Evolutionary conservation across 768 basidiomycete species (phyloP), one percentile per base, ranked within the genome.

Genomic region (Jaapia argillacea): DNA sequence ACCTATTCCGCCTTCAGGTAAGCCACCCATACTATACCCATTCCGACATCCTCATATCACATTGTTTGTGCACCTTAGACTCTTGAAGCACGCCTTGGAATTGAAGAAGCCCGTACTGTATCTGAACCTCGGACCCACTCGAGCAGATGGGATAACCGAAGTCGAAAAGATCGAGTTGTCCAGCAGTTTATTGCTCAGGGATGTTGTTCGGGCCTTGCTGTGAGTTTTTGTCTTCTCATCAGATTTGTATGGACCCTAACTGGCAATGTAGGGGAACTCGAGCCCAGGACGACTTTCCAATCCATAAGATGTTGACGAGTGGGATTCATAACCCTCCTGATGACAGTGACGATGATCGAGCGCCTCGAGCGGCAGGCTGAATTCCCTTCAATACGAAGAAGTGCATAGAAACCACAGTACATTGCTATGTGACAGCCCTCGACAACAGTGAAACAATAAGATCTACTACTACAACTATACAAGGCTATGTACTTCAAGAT

Each of bases 1-100:
- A 97, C 93, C 0, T 96, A 85, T 62, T 92, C 88, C 4, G 90
- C 91, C 2, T 96, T 83, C 62, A 72, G 87, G 87, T 86, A 50
- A n/a, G n/a, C 16, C 28, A 33, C 28, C 10, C 28, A 10, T 33
- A 10, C 28, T 21, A 65, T 44, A 31, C 24, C 20, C 12, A 26
- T 3, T 23, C 40, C 21, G 18, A 42, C n/a, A 24, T 12, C 14
- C n/a, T 24, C 23, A 20, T 18, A 23, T 16, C 28, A 20, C 10
- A 14, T 6, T 12, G 13, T 24, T 33, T 13, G 4, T 13, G 24
- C n/a, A n/a, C n/a, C n/a, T n/a, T 47, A 87, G 92, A 51, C 63
- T 97, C 24, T 68, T 93, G 38, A 89, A 83, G 58, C 81, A 77
- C 50, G 90, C 92, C 1, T 57, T 85, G 4, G 77, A 86, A 47